Evolutionary conservation across 371 early-diverging fungal species (phyloP).

Genomic region (Mortierella sp.): DNA sequence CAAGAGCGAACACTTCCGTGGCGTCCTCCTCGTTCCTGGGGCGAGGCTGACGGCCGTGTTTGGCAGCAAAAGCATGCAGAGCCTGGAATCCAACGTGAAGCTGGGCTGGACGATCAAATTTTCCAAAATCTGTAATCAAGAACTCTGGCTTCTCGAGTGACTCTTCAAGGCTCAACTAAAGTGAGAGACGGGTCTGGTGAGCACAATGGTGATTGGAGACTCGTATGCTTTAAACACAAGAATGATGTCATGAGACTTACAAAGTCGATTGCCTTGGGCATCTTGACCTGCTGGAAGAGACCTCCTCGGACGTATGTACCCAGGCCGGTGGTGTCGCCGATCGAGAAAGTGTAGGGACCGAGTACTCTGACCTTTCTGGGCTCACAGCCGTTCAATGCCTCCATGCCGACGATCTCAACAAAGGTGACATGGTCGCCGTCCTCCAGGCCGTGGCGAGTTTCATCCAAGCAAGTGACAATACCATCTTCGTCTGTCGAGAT

Average conservation of each 20-base stretch:
- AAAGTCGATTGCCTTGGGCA: constrained; percentile 85
- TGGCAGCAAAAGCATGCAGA: constrained; percentile 77
- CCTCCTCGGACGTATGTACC: constrained; percentile 87
- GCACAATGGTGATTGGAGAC: too few relatives aligned
- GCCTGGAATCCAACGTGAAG: constrained; percentile 96
- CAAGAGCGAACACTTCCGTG: constrained; percentile 59
- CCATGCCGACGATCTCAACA: constrained; percentile 93
- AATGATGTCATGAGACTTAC: constrained; percentile 60
- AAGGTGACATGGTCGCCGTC: constrained; percentile 98
- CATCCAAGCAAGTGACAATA: constrained; percentile 96
- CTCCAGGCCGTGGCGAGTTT: constrained; percentile 95
- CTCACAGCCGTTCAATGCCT: constrained; percentile 81
- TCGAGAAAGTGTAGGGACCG: constrained; percentile 95
- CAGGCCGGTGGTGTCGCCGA: constrained; percentile 87
- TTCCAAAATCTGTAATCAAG: constrained; percentile 94
- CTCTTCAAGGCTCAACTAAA: constrained; percentile 76
- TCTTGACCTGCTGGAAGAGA: constrained; percentile 94
- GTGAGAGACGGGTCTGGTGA: not conserved
- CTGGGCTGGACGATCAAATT: constrained; percentile 94
- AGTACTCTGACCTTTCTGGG: constrained; percentile 89
- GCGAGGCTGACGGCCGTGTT: constrained; percentile 70
- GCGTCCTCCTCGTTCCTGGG: constrained; percentile 78
- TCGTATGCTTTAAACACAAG: too few relatives aligned
- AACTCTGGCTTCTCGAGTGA: constrained; percentile 87
- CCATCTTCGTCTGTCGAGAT: constrained; percentile 86